Conservation (phyloP, 805 yeast genomes). For the Priceomyces carsonii region DNA sequence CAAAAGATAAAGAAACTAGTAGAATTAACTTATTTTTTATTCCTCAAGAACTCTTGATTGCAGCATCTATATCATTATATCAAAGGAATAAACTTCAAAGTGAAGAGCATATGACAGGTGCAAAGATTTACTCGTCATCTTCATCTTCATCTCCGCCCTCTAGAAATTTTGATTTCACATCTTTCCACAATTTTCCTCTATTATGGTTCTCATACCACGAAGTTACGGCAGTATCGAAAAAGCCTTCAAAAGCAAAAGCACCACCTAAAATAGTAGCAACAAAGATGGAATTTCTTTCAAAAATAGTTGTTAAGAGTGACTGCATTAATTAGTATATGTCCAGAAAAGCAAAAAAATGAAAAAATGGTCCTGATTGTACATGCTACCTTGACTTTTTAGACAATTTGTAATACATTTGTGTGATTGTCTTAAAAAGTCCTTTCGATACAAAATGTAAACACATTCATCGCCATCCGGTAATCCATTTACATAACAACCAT, state of each 20-base stretch:
- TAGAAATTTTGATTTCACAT: slow-evolving; percentile 59
- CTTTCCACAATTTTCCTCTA: slow-evolving; percentile 85
- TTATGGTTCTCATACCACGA: slow-evolving; percentile 75
- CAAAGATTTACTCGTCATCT: slow-evolving; percentile 47
- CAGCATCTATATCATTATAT: too few species aligned
- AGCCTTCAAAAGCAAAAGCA: slow-evolving; percentile 83
- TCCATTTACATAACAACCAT: too few species aligned
- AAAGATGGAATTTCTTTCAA: slow-evolving; percentile 89
- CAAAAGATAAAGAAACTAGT: too few species aligned
- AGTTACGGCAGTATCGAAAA: slow-evolving; percentile 67
- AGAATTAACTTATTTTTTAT: too few species aligned
- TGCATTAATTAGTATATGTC: slow-evolving; percentile 11
- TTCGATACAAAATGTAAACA: too few species aligned
- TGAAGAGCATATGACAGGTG: too few species aligned
- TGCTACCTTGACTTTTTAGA: background rate
- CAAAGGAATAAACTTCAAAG: too few species aligned
- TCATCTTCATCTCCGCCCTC: slow-evolving; percentile 60
- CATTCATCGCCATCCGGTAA: too few species aligned
- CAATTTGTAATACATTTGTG: background rate
- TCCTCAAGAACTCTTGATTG: too few species aligned
- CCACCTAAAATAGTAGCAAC: slow-evolving; percentile 81
- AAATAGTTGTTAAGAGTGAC: slow-evolving; percentile 23
- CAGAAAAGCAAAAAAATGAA: background rate
- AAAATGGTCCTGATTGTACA: background rate
- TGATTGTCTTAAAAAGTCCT: too few species aligned